Evolutionary conservation across 1,139 yeast species (phyloP), one percentile per base, ranked within the genome.

Genomic region (Torulaspora pretoriensis): DNA sequence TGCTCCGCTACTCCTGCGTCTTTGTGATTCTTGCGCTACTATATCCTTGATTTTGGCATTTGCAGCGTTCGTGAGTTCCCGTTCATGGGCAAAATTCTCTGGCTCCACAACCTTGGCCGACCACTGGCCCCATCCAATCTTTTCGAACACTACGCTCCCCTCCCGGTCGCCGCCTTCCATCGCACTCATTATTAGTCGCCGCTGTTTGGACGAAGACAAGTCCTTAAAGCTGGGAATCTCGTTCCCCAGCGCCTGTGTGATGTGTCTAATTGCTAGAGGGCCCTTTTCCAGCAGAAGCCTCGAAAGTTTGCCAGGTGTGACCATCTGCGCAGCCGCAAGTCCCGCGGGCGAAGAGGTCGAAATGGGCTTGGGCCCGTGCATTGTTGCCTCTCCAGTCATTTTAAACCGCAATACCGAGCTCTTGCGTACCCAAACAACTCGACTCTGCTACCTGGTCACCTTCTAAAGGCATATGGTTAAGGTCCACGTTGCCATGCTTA

Each of bases 41-140:
- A 70, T 64, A 54, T 68, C 65, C 50, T 67, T 63, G 30, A 69
- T 71, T 51, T 65, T 64, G 22, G 63, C 64, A 48, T 61, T 68
- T 19, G 64, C 59, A 16, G 59, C 56, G 44, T 62, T 61, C 5
- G 63, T 55, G 8, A 52, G 46, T 28, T 60, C 63, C 34, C 70
- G 57, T 43, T 66, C 64, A 26, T 52, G 71, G 26, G 71, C 74
- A 48, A 80, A 79, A 47, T 67, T 68, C 48, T 73, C 78, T 8
- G 75, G 64, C 41, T 73, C 76, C 12, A 75, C 78, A 40, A 73
- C 68, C 48, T 81, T 74, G 6, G 90, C 95, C 23, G 90, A 88
- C 97, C 97, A 90, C 61, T 92, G 94, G 48, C 97, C 97, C 97
- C 97, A 90, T 22, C 97, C 97, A 33, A 89, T 89, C 69, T 90